A percentile compares a stretch with the other conserved stretches of the same genome.
Evolutionary conservation across 1,284 basidiomycete species (phyloP).

Genomic region (Wolfiporia cocos): DNA sequence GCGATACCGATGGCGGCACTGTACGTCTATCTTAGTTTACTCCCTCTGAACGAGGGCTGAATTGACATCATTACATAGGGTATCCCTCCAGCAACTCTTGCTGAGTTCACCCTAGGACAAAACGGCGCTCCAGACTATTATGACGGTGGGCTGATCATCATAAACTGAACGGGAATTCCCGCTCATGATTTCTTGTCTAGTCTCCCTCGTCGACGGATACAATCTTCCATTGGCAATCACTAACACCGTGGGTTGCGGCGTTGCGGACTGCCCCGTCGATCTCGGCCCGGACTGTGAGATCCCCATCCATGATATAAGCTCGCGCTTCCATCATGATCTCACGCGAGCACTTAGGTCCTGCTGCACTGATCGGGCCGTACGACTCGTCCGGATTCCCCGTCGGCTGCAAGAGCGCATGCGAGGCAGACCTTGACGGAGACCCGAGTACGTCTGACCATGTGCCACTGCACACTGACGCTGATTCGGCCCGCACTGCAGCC

Average conservation of each 20-base stretch:
- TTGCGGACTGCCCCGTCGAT: constrained; percentile 36
- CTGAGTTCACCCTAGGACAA: constrained; percentile 35
- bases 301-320: neutral
- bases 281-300: constrained; percentile 37
- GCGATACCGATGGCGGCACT: constrained; percentile 33
- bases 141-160: constrained; percentile 33
- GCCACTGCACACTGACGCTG: neutral
- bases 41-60: neutral
- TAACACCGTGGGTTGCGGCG: constrained; percentile 34
- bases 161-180: no score
- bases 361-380: constrained; percentile 42
- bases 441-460: constrained; percentile 24
- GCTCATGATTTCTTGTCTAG: constrained; percentile 14
- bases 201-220: constrained; percentile 36
- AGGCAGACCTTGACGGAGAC: constrained; percentile 42
- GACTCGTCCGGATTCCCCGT: constrained; percentile 45
- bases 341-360: constrained; percentile 34
- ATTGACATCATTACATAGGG: constrained; percentile 19
- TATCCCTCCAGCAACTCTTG: constrained; percentile 37
- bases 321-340: neutral
- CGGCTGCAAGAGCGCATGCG: constrained; percentile 56
- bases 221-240: constrained; percentile 35
- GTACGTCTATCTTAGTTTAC: constrained; percentile 24
- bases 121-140: constrained; percentile 30
- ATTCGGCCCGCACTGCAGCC: constrained; percentile 18